Conservation (phyloP, 331 rosid genomes). For the Malus hybrid region DNA sequence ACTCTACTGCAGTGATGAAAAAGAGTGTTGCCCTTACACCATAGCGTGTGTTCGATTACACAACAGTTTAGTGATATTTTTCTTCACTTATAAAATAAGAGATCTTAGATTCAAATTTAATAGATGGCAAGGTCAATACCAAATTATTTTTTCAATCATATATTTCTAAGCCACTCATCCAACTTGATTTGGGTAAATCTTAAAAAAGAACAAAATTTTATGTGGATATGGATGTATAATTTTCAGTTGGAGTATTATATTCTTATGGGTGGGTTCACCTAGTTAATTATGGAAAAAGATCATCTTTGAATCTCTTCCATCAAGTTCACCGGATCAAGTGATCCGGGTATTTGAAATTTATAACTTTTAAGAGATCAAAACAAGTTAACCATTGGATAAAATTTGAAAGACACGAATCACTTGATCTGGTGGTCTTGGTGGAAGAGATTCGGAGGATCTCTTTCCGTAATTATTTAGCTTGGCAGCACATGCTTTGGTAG, state of each 20-base stretch:
- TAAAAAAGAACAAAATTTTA: background rate
- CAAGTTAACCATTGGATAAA: too few species aligned
- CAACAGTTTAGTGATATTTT: too few species aligned
- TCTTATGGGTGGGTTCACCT: background rate
- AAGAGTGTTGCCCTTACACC: too few species aligned
- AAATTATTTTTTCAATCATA: background rate
- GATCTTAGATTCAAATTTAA: too few species aligned
- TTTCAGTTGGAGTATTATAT: background rate
- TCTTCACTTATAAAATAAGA: too few species aligned
- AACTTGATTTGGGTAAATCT: background rate
- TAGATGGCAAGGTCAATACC: background rate
- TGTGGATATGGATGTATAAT: background rate
- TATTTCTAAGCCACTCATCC: background rate
- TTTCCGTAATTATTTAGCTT: background rate
- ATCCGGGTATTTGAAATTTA: fast-evolving
- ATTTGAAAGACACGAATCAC: fast-evolving
- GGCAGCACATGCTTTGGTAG: slow-evolving; percentile 3
- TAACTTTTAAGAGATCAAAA: too few species aligned
- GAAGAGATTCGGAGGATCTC: too few species aligned
- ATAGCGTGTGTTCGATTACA: too few species aligned
- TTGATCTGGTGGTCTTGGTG: fast-evolving
- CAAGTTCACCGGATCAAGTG: too few species aligned
- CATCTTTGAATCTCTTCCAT: too few species aligned
- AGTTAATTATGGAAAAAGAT: background rate
- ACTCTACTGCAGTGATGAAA: too few species aligned